Conservation (phyloP, 495 filamentous ascomycete species). For the Clavariopsis aquatica region DNA sequence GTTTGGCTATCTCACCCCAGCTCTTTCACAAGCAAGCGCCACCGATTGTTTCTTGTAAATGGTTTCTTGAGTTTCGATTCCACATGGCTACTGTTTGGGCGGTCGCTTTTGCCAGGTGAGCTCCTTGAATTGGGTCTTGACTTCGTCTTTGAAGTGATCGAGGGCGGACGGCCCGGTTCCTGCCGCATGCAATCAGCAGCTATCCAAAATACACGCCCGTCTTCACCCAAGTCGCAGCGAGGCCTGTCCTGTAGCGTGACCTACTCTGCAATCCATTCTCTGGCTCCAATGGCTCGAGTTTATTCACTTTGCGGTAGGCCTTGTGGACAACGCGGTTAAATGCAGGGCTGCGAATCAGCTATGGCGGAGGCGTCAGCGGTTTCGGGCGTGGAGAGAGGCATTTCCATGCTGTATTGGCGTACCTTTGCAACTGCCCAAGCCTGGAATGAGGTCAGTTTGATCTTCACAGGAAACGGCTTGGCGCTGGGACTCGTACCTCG, state of each 20-base stretch:
- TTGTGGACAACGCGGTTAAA: conserved; percentile 36
- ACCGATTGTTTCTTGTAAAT: neutral
- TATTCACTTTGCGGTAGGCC: conserved; percentile 30
- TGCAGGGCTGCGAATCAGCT: conserved; percentile 30
- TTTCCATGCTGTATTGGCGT: neutral
- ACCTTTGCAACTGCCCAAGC: conserved; percentile 30
- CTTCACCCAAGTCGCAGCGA: too few species aligned
- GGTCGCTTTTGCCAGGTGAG: conserved; percentile 31
- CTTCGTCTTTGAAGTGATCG: conserved; percentile 32
- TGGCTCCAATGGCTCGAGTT: conserved; percentile 16
- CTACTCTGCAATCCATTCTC: conserved; percentile 23
- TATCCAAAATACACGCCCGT: neutral
- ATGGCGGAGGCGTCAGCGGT: conserved; percentile 3
- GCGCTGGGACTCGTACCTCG: conserved; percentile 22
- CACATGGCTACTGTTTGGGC: conserved; percentile 40
- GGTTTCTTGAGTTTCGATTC: conserved; percentile 40
- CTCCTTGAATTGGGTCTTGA: conserved; percentile 23
- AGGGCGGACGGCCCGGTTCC: conserved; percentile 33
- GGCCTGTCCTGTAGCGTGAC: conserved; percentile 1
- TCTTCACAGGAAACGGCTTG: neutral
- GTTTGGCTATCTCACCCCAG: neutral
- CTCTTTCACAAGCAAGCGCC: neutral
- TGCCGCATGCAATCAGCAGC: conserved; percentile 11
- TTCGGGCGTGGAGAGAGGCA: neutral
- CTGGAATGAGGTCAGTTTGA: conserved; percentile 24